Evolutionary conservation across 176 grass and related monocot genomes (phyloP).

Genomic region (bread wheat (Triticum aestivum)): DNA sequence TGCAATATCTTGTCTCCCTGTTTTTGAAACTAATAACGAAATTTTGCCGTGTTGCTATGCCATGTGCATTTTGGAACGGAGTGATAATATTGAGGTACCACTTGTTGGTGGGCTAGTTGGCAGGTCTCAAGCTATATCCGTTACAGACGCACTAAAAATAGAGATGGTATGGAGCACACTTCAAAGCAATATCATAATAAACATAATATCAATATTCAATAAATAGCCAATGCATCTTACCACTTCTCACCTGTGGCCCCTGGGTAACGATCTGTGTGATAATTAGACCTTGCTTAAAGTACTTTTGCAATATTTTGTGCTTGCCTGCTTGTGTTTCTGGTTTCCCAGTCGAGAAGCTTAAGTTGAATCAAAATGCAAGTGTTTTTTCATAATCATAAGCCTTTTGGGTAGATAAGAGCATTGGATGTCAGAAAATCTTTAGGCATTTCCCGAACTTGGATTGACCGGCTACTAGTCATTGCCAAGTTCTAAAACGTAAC

Average conservation of each 20-base stretch:
- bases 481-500: neutral
- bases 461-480: neutral
- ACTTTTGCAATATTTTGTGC: neutral
- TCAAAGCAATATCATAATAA: neutral
- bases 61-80: neutral
- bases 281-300: neutral
- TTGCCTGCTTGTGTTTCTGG: neutral
- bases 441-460: neutral
- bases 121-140: neutral
- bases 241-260: neutral
- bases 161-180: neutral
- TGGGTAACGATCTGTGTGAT: neutral
- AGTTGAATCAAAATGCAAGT: neutral
- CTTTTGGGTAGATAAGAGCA: neutral
- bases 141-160: neutral
- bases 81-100: neutral
- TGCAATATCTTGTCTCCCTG: constrained; percentile 1
- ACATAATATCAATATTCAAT: neutral
- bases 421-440: neutral
- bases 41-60: neutral
- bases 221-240: neutral
- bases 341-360: neutral
- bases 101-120: neutral
- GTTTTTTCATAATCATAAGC: neutral
- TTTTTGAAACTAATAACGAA: constrained; percentile 16